These are phyloP conservation scores for Cryoendolithus antarcticus DNA, from an alignment of 2,329 filamentous ascomycete species.

Conservation along the genomic window DNA sequence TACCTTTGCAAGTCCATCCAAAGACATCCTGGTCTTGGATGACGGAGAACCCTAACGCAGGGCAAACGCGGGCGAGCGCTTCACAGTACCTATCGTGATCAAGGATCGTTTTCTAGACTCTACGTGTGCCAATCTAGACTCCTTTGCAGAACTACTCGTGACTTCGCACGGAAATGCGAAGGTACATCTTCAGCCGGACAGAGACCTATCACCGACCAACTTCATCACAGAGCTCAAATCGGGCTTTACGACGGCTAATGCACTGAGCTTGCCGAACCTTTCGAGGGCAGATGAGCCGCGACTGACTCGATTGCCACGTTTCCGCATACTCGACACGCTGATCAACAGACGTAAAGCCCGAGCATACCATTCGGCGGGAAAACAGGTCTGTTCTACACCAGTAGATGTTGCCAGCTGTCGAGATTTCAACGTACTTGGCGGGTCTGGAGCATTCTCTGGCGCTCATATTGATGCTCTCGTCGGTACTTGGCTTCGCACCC, in stretches of 20 bases:
- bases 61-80: conserved; percentile 1
- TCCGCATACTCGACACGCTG: conserved; percentile 3
- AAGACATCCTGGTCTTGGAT: too few relatives aligned
- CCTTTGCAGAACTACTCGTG: too few relatives aligned
- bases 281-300: conserved; percentile 1
- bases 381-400: neutral
- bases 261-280: conserved; percentile 1
- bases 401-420: conserved; percentile 3
- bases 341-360: neutral
- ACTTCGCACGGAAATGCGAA: too few relatives aligned
- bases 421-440: conserved; percentile 6
- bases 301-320: conserved; percentile 3
- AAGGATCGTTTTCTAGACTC: conserved; percentile 5
- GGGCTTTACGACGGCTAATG: conserved; percentile 1
- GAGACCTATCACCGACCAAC: neutral
- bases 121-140: too few relatives aligned
- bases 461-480: conserved; percentile 5
- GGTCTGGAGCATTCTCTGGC: conserved; percentile 6
- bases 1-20: too few relatives aligned
- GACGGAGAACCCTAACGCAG: neutral
- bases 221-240: conserved; percentile 1
- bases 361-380: too few relatives aligned
- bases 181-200: neutral
- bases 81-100: conserved; percentile 1
- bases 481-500: conserved; percentile 7